Conservation (phyloP, 805 yeast species). For the Saturnispora diversa region DNA sequence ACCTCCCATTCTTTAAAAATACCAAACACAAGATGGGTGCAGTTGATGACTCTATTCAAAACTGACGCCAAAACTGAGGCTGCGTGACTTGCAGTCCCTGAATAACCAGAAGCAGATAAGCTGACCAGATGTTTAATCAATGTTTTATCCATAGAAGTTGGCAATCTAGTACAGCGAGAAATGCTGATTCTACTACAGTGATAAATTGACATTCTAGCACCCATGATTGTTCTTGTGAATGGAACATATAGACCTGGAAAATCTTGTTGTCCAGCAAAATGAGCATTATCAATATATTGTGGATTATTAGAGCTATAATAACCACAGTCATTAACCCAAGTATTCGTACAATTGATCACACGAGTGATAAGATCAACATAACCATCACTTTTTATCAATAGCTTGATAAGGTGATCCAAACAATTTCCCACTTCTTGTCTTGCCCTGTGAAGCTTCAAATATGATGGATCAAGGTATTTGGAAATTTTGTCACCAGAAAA, state of each 20-base stretch:
- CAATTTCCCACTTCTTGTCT: slow-evolving; percentile 45
- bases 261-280: slow-evolving; percentile 46
- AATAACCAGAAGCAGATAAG: slow-evolving; percentile 60
- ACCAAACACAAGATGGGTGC: slow-evolving; percentile 43
- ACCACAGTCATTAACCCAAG: slow-evolving; percentile 44
- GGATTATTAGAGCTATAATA: slow-evolving; percentile 25
- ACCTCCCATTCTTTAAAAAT: slow-evolving; percentile 35
- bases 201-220: slow-evolving; percentile 60
- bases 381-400: slow-evolving; percentile 46
- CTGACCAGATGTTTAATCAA: slow-evolving; percentile 59
- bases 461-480: slow-evolving; percentile 33
- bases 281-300: slow-evolving; percentile 23
- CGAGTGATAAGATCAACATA: slow-evolving; percentile 56
- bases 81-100: slow-evolving; percentile 62
- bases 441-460: slow-evolving; percentile 48
- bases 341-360: slow-evolving; percentile 53
- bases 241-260: slow-evolving; percentile 58
- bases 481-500: slow-evolving; percentile 19
- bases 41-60: slow-evolving; percentile 55
- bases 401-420: slow-evolving; percentile 49
- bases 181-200: slow-evolving; percentile 68
- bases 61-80: slow-evolving; percentile 59
- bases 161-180: slow-evolving; percentile 65
- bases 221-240: slow-evolving; percentile 71
- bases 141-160: slow-evolving; percentile 53